A percentile compares a stretch with the other conserved stretches of the same genome.
phyloP scores from a whole-genome alignment of 1,284 basidiomycete species.

The Trametes hirsuta region DNA sequence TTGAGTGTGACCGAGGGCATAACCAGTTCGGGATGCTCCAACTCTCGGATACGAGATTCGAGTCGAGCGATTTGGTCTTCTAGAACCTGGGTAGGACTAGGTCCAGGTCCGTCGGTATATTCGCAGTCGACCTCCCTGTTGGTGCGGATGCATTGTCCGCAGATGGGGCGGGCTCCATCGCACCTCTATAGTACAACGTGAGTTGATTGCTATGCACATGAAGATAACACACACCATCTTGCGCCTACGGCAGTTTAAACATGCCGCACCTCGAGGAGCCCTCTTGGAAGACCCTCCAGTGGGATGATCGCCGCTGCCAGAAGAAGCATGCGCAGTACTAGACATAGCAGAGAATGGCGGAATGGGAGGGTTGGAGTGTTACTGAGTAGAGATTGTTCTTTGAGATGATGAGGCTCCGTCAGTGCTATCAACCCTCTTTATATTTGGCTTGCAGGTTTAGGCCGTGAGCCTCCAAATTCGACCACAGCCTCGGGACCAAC shows the following conservation, averaged over 20 bases:
- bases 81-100: conserved; percentile 35
- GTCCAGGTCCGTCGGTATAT: conserved; percentile 36
- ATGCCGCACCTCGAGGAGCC: conserved; percentile 37
- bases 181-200: conserved; percentile 29
- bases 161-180: conserved; percentile 34
- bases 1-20: conserved; percentile 23
- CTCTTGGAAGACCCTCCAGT: conserved; percentile 24
- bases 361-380: neutral
- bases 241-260: conserved; percentile 37
- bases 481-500: conserved; percentile 3
- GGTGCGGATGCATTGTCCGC: conserved; percentile 37
- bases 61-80: conserved; percentile 36
- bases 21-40: conserved; percentile 31
- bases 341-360: conserved; percentile 9
- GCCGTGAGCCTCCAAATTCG: neutral
- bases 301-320: conserved; percentile 12
- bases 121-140: conserved; percentile 36
- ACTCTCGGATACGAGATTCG: conserved; percentile 33
- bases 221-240: conserved; percentile 31
- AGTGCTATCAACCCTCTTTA: conserved; percentile 8
- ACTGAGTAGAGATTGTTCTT: neutral
- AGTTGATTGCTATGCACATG: neutral
- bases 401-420: neutral
- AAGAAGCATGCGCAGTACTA: conserved; percentile 1
- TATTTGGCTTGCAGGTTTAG: neutral